These are phyloP conservation scores for Rhodotorula sp. DNA, from an alignment of 1,284 basidiomycete species.

Conservation along the genomic window DNA sequence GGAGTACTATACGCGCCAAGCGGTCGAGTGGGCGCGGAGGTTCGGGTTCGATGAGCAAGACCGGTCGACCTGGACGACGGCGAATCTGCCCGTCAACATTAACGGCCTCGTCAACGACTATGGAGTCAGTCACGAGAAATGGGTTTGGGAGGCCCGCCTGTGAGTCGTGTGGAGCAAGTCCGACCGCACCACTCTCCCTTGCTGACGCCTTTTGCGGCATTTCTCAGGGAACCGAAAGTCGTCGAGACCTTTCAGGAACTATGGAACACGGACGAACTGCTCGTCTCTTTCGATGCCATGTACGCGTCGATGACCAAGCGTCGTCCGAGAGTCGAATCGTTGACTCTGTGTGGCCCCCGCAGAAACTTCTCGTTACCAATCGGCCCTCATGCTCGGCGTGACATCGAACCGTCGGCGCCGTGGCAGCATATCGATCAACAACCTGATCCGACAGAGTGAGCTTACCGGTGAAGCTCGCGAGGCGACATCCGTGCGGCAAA, in stretches of 20 bases:
- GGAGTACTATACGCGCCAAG: conserved; percentile 46
- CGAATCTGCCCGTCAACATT: conserved; percentile 46
- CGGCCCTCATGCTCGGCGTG: conserved; percentile 38
- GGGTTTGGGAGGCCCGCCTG: conserved; percentile 50
- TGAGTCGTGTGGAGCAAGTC: neutral
- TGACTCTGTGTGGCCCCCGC: neutral
- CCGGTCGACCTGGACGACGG: conserved; percentile 47
- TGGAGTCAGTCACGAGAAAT: conserved; percentile 26
- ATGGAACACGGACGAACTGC: conserved; percentile 51
- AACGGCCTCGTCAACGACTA: conserved; percentile 32
- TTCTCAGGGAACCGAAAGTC: conserved; percentile 45
- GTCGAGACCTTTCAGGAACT: conserved; percentile 49
- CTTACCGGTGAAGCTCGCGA: neutral
- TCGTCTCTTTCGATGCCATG: conserved; percentile 41
- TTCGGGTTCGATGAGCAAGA: conserved; percentile 51
- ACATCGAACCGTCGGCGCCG: conserved; percentile 41
- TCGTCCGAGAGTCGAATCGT: conserved; percentile 1
- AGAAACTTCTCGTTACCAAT: conserved; percentile 50
- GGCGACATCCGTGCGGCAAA: neutral
- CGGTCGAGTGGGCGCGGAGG: conserved; percentile 49
- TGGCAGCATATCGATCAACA: conserved; percentile 52
- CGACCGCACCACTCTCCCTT: no score
- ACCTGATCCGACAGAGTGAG: conserved; percentile 46
- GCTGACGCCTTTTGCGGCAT: neutral
- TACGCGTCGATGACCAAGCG: neutral